Conservation (phyloP, 805 yeast species). For the Torulaspora delbrueckii region DNA sequence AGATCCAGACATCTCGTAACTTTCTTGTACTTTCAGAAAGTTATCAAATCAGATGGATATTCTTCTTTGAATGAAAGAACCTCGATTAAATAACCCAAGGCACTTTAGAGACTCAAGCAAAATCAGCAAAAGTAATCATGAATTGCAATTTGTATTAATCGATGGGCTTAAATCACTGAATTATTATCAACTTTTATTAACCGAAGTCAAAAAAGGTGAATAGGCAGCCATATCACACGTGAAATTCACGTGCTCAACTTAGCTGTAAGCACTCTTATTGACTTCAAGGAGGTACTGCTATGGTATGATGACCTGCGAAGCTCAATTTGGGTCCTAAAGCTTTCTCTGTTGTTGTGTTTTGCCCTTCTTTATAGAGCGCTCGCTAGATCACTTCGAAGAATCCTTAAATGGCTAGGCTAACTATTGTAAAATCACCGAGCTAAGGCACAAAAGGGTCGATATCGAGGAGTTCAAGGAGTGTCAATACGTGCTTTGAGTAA, state of each 20-base stretch:
- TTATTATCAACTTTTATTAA: neutral
- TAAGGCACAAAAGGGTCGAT: neutral
- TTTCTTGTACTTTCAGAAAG: neutral
- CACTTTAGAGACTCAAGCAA: neutral
- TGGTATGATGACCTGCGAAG: neutral
- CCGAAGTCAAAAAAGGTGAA: neutral
- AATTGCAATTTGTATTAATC: neutral
- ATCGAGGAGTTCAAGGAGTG: neutral
- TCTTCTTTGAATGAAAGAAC: neutral
- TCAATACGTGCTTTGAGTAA: neutral
- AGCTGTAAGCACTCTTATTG: no score
- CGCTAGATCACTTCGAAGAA: slow-evolving; percentile 1
- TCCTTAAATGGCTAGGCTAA: neutral
- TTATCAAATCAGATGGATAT: neutral
- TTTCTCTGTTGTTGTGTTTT: neutral
- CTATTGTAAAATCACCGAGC: neutral
- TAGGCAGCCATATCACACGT: neutral
- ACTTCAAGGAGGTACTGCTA: no score
- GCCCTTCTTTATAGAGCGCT: neutral
- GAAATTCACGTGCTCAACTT: neutral
- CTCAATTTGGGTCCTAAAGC: neutral
- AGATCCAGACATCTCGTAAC: slow-evolving; percentile 25
- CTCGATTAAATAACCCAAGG: neutral
- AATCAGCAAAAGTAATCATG: neutral
- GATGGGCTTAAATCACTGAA: neutral